Evolutionary conservation across 2,329 filamentous ascomycete genomes (phyloP), one percentile per base, ranked within the genome.

Genomic region (Lachnellula subtilissima): DNA sequence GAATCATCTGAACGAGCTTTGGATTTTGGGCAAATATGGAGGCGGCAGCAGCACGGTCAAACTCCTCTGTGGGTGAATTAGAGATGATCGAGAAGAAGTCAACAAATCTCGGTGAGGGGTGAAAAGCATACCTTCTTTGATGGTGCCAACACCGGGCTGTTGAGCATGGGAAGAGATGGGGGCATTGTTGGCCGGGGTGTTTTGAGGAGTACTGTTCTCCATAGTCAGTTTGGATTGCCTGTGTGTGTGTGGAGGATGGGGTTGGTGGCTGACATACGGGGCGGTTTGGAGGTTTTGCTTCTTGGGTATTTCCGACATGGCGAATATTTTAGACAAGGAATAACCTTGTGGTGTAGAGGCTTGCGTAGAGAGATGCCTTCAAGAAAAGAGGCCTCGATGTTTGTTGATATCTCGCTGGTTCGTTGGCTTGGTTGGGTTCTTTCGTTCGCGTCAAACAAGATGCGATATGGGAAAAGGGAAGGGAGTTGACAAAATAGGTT

Each of bases 131-230:
- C 94, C 94, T 85, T 99, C 94, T 75, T 93, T 94, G 79, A 99
- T 97, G 75, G 91, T 97, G 65, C 90, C 80, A 62, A 99, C 87
- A 65, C 88, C 90, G 61, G 94, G 94, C 77, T 96, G 91, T 78
- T 96, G 91, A 67, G 95, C 94, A 76, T 94, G 93, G 61, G 93
- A 97, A 53, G 92, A 96, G 76, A 99, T 97, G 64, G 94, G 94
- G 65, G 95, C 94, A 79, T 93, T 92, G 77, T 86, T 91, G 65
- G 91, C 88, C 66, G 94, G 94, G 55, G 94, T 99, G 80, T 99
- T 99, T 78, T 99, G 94, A 71, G 94, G 94, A 71, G 94, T 99
- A 70, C 94, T 97, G 75, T 67, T 67, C 70, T 25, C 47, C 32
- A 52, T 48, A 53, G 57, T 69, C 54, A 67, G 61, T 40, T 54